A percentile compares a stretch with the other conserved stretches of the same genome.
Conservation (phyloP, 2,329 filamentous ascomycete species). For the Trichoderma simmonsii region DNA sequence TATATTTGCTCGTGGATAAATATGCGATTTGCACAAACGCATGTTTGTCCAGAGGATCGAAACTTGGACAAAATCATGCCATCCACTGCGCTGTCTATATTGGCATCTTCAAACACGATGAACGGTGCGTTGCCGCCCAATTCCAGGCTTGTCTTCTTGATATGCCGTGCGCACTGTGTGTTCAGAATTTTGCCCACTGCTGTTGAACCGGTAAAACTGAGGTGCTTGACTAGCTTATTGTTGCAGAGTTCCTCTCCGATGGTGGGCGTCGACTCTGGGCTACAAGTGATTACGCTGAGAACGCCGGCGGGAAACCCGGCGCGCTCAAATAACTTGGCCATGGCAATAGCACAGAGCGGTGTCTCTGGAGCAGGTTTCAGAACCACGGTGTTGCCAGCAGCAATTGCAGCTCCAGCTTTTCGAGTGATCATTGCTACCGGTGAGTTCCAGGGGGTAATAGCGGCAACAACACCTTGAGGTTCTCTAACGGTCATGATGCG, state of each 20-base stretch:
- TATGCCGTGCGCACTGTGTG: too few relatives aligned
- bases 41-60: slow-evolving; percentile 85
- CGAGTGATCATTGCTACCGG: slow-evolving; percentile 52
- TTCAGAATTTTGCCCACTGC: slow-evolving; percentile 30
- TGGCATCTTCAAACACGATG: slow-evolving; percentile 74
- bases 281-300: slow-evolving; percentile 59
- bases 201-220: slow-evolving; percentile 68
- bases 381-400: slow-evolving; percentile 73
- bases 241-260: slow-evolving; percentile 64
- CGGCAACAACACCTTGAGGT: slow-evolving; percentile 26
- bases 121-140: slow-evolving; percentile 53
- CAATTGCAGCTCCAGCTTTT: slow-evolving; percentile 51
- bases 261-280: slow-evolving; percentile 60
- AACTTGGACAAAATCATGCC: slow-evolving; percentile 66
- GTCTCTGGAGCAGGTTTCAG: slow-evolving; percentile 69
- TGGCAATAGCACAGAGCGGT: slow-evolving; percentile 66
- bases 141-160: too few relatives aligned
- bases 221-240: slow-evolving; percentile 62
- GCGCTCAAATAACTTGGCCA: slow-evolving; percentile 62
- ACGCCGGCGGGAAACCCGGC: slow-evolving; percentile 64
- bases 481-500: slow-evolving; percentile 40
- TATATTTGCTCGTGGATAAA: slow-evolving; percentile 72
- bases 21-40: slow-evolving; percentile 77
- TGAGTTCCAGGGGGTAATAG: slow-evolving; percentile 65
- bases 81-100: slow-evolving; percentile 63